Evolutionary conservation across 495 filamentous ascomycete genomes (phyloP).

Genomic region (Hypoxylon fragiforme): DNA sequence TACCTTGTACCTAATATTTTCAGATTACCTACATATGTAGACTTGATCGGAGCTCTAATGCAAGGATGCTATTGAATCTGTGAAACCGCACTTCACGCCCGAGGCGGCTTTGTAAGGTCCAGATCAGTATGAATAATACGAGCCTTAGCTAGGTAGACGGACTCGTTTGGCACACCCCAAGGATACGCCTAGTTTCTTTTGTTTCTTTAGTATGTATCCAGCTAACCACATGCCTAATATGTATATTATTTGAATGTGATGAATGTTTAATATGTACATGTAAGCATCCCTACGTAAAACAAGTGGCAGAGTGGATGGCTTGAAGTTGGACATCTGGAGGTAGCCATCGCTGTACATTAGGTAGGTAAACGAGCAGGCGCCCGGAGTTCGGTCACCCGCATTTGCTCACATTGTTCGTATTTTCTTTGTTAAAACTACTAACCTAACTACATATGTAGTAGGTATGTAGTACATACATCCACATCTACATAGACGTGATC

Average conservation of each 20-base stretch:
- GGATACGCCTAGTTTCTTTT: conserved; percentile 10
- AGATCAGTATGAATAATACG: conserved; percentile 1
- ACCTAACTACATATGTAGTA: not conserved
- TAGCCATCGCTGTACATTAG: too few species aligned
- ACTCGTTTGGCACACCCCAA: not conserved
- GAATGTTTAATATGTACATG: not conserved
- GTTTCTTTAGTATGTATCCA: not conserved
- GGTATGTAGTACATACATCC: too few species aligned
- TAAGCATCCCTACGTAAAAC: not conserved
- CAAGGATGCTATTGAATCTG: conserved; percentile 20
- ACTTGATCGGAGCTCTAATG: conserved; percentile 2
- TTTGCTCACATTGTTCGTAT: conserved; percentile 1
- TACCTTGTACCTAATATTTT: too few species aligned
- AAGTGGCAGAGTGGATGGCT: conserved; percentile 6
- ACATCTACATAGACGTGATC: too few species aligned
- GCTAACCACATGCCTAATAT: not conserved
- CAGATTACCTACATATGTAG: too few species aligned
- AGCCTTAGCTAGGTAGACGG: not conserved
- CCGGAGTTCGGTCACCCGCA: conserved; percentile 31
- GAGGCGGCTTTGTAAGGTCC: conserved; percentile 1
- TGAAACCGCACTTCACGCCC: conserved; percentile 20
- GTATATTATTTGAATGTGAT: not conserved
- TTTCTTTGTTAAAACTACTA: not conserved
- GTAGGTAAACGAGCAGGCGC: conserved; percentile 6
- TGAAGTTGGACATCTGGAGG: too few species aligned